Conservation (phyloP, 1,284 basidiomycete genomes). For the Rhodotorula sp. region DNA sequence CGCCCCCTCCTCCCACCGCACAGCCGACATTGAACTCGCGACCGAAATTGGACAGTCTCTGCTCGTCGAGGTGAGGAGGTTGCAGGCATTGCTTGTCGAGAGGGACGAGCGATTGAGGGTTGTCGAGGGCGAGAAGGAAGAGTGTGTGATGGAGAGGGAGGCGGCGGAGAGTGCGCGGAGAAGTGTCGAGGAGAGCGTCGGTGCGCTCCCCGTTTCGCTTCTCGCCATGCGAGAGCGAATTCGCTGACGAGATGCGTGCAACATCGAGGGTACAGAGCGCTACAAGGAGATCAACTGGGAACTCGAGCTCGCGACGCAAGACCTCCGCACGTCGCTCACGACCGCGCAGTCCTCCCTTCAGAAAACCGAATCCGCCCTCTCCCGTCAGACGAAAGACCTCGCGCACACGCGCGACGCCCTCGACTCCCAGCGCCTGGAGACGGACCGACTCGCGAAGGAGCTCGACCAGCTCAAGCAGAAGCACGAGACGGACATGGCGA, state of each 20-base stretch:
- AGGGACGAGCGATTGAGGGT: slow-evolving; percentile 83
- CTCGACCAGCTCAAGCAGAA: slow-evolving; percentile 77
- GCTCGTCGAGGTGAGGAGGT: slow-evolving; percentile 78
- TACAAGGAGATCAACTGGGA: slow-evolving; percentile 99
- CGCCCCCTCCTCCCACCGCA: slow-evolving; percentile 47
- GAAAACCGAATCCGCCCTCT: slow-evolving; percentile 77
- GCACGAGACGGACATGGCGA: slow-evolving; percentile 87
- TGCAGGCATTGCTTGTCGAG: slow-evolving; percentile 81
- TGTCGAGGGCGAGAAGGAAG: slow-evolving; percentile 79
- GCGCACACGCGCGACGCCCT: slow-evolving; percentile 69
- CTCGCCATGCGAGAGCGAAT: neutral
- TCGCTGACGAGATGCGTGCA: slow-evolving; percentile 3
- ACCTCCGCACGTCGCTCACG: slow-evolving; percentile 69
- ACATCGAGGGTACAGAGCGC: slow-evolving; percentile 60
- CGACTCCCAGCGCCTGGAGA: slow-evolving; percentile 82
- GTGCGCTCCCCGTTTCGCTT: slow-evolving; percentile 53
- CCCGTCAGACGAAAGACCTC: slow-evolving; percentile 73
- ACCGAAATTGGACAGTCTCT: slow-evolving; percentile 92
- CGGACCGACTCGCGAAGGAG: slow-evolving; percentile 67
- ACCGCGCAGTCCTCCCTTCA: slow-evolving; percentile 66
- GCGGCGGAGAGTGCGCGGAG: slow-evolving; percentile 56
- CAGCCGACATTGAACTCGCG: slow-evolving; percentile 71
- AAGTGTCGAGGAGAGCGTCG: slow-evolving; percentile 72
- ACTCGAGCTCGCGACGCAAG: slow-evolving; percentile 87
- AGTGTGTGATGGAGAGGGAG: slow-evolving; percentile 69